phyloP scores from a whole-genome alignment of 2,329 filamentous ascomycete genomes.

The Zarea fungicola region DNA sequence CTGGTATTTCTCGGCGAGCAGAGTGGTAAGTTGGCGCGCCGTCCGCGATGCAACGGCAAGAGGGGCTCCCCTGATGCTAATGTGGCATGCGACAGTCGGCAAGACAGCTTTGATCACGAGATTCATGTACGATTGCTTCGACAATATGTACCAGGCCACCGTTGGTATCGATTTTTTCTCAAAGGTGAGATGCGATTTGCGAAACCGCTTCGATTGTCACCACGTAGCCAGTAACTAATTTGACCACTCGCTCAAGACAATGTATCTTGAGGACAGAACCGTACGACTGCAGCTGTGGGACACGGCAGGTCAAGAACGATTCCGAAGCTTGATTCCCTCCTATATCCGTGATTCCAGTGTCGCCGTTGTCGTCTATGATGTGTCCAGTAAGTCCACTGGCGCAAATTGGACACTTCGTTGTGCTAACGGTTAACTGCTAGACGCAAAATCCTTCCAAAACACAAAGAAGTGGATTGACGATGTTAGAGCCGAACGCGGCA shows the following conservation, averaged over 20 bases:
- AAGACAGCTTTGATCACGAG: slow-evolving; percentile 98
- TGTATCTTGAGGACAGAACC: slow-evolving; percentile 98
- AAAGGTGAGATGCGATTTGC: slow-evolving; percentile 57
- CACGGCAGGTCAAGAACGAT: slow-evolving; percentile 94
- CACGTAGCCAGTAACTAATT: background rate
- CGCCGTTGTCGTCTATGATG: slow-evolving; percentile 97
- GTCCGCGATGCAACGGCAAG: slow-evolving; percentile 15
- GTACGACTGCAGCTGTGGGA: slow-evolving; percentile 98
- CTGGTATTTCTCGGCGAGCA: slow-evolving; percentile 97
- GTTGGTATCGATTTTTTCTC: slow-evolving; percentile 99
- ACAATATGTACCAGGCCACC: slow-evolving; percentile 99
- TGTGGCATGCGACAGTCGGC: slow-evolving; percentile 59
- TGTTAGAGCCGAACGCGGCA: slow-evolving; percentile 90
- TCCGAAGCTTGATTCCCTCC: slow-evolving; percentile 92
- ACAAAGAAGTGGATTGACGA: slow-evolving; percentile 99
- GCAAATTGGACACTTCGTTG: slow-evolving; percentile 8
- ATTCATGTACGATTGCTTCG: slow-evolving; percentile 99
- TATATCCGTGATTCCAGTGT: slow-evolving; percentile 98
- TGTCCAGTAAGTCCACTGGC: slow-evolving; percentile 61
- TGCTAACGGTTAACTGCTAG: slow-evolving; percentile 33
- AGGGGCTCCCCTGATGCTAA: slow-evolving; percentile 20
- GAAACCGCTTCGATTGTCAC: background rate
- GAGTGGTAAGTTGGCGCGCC: slow-evolving; percentile 68
- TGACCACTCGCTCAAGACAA: slow-evolving; percentile 57
- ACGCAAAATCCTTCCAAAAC: slow-evolving; percentile 96